Conservation (phyloP, 148 eudicot genomes). For the Rhododendron ovatum region DNA sequence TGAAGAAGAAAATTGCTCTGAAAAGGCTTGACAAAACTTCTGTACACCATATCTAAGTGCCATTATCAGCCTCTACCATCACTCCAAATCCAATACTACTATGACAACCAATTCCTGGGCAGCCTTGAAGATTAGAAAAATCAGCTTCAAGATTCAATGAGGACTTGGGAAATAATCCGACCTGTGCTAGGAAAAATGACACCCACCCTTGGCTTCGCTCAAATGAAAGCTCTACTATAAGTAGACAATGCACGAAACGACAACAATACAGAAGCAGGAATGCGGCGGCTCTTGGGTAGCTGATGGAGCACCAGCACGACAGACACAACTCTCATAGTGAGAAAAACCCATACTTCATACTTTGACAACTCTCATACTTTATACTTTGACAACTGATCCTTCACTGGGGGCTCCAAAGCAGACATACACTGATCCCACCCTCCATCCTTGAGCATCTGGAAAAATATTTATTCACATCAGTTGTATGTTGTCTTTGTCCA, state of each 20-base stretch:
- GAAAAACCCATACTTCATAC: neutral
- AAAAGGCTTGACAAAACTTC: constrained; percentile 8
- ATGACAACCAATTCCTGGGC: constrained; percentile 3
- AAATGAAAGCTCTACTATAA: constrained; percentile 3
- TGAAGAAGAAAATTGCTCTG: neutral
- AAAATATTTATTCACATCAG: neutral
- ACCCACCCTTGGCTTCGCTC: constrained; percentile 3
- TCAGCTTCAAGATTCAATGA: constrained; percentile 18
- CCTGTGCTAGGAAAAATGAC: constrained; percentile 9
- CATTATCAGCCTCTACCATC: constrained; percentile 2
- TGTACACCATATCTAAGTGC: constrained; percentile 6
- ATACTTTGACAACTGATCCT: constrained; percentile 62
- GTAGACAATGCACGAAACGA: neutral
- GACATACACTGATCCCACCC: constrained; percentile 93
- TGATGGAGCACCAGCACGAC: neutral
- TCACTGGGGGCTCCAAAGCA: constrained; percentile 65
- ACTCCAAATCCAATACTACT: constrained; percentile 5
- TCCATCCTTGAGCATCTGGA: constrained; percentile 76
- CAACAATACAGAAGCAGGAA: neutral
- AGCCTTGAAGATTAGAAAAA: constrained; percentile 20
- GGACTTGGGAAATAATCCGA: constrained; percentile 4
- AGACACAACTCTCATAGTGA: neutral
- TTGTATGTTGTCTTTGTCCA: neutral
- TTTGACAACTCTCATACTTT: constrained; percentile 38
- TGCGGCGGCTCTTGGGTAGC: constrained; percentile 3